Evolutionary conservation across 2,329 filamentous ascomycete genomes (phyloP), one percentile per base, ranked within the genome.

Genomic region (Colletotrichum ledebouriae): DNA sequence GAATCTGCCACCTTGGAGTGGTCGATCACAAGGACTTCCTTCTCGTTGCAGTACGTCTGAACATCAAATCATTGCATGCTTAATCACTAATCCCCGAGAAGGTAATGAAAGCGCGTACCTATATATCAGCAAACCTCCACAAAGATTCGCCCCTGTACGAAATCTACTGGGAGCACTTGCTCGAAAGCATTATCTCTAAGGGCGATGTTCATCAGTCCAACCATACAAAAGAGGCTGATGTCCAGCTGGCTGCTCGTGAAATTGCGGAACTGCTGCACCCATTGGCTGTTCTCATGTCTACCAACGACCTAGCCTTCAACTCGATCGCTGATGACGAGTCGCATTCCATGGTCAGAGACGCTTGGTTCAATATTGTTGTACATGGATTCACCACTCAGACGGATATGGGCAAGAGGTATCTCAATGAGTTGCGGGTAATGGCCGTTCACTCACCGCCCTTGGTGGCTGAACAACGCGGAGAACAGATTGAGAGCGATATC

Each of bases 321-420:
- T 82, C 79, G 39, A 73, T 82, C 10, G 80, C 81, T 62, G 87
- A 92, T 59, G 91, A 94, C 59, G 90, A 95, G 67, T 88, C 89
- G 7, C 87, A 92, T 70, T 87, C 89, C 29, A 82, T 97, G 64
- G 87, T 96, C 72, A 90, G 95, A 59, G 94, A 99, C 83, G 93
- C 94, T 5, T 99, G 96, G 96, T 98, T 98, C 82, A 99, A 99
- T 75, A 94, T 98, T 70, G 93, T 94, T 22, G 92, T 97, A 0
- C 96, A 99, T 77, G 96, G 94, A 4, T 97, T 98, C 76, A 91
- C 90, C 10, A 85, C 91, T 11, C 87, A 87, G 15, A 95, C 94
- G 0, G 87, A 90, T 15, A 87, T 92, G 62, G 92, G 91, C 17
- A 91, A 90, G 76, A 87, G 88, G 72, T 89, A 97, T 73, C 80